Base-by-base conservation (phyloP, 768 basidiomycete species). In the Austroboletus eburneus region DNA sequence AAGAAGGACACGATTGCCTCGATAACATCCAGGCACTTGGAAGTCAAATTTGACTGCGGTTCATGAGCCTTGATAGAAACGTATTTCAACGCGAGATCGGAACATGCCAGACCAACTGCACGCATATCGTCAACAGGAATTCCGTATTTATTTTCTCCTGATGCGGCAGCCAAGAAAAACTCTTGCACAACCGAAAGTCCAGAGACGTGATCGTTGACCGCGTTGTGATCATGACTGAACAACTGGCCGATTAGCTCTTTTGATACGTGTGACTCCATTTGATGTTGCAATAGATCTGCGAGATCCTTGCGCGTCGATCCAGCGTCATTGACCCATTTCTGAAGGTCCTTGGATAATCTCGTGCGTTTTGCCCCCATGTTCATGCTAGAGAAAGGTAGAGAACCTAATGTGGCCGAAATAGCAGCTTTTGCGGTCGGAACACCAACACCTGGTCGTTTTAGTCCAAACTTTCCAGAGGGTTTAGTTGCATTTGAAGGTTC, bases 201-300 rank as follows among this genome's bases (percentile, higher is more conserved):
- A n/a, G 73, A 72, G 43, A 95, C 76, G 58, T 88, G 84, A 63
- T 98, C 96, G 57, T 91, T 94, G 53, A 97, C 85, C 6, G 93
- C 91, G 54, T 87, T 90, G 64, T 97, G 96, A 57, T 96, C 96
- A 50, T 87, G 89, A 59, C 95, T 97, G 72, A 97, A 99, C 23
- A 99, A 73, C 23, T 80, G 80, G 5, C 78, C 67, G 12, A 87
- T 65, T 3, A 98, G 68, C 2, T 93, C 87, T 50, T 85, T 82
- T 3, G 87, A 86, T 6, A 79, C 75, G 57, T 87, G 78, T 9
- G 83, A 76, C 55, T 94, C 92, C 92, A 98, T 97, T 66, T 99
- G 96, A 52, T 76, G 80, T 56, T 91, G 87, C 39, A 98, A 71
- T 12, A 83, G 69, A 34, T 97, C 95, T 30, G 85, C 79, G 13